Evolutionary conservation across 108 stramenopile genomes (phyloP).

Genomic region (Thalassiosira profunda): DNA sequence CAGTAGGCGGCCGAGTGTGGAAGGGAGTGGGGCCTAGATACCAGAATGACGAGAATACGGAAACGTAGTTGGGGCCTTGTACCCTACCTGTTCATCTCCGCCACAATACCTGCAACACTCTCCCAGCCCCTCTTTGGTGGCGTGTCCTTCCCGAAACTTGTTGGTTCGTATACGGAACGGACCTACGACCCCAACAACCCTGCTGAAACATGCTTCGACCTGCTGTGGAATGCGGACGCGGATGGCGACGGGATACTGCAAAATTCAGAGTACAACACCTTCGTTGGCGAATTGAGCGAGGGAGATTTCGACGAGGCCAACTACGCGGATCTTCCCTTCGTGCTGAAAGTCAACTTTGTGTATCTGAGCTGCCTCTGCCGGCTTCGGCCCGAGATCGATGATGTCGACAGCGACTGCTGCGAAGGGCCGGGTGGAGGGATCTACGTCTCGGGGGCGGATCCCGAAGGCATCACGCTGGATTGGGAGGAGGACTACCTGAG

Average conservation of each 20-base stretch:
- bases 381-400: not conserved
- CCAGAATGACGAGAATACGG: too few relatives aligned
- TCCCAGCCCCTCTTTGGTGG: too few relatives aligned
- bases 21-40: too few relatives aligned
- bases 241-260: slow-evolving; percentile 29
- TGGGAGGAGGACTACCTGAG: slow-evolving; percentile 16
- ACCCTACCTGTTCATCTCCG: too few relatives aligned
- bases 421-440: slow-evolving; percentile 13
- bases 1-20: too few relatives aligned
- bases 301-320: not conserved
- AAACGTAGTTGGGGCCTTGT: too few relatives aligned
- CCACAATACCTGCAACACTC: too few relatives aligned
- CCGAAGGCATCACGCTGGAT: slow-evolving; percentile 18
- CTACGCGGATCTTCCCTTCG: slow-evolving; percentile 35
- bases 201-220: slow-evolving; percentile 21
- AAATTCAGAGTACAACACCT: slow-evolving; percentile 28
- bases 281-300: slow-evolving; percentile 7
- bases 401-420: slow-evolving; percentile 15
- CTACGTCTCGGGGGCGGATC: slow-evolving; percentile 12
- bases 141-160: too few relatives aligned
- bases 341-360: slow-evolving; percentile 42
- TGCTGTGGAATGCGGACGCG: slow-evolving; percentile 23
- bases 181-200: slow-evolving; percentile 37
- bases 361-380: slow-evolving; percentile 40
- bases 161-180: too few relatives aligned